Percentiles rank a stretch among this genome's conserved stretches.
phyloP scores from a whole-genome alignment of 805 yeast species.

The Cyberlindnera maclurae region DNA sequence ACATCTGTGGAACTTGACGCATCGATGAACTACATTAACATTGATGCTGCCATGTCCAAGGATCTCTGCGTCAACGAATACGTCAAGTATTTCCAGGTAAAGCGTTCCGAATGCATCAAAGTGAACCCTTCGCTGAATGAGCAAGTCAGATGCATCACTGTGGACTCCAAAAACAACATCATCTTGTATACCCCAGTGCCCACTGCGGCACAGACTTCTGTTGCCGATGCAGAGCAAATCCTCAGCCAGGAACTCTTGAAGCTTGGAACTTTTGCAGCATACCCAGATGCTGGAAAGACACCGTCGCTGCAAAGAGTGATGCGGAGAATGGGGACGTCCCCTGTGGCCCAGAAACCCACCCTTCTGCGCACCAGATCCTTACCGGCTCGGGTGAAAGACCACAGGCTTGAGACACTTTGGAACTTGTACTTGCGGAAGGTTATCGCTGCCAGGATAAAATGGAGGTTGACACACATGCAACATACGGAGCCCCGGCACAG shows the following conservation, averaged over 20 bases:
- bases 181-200: conserved; percentile 22
- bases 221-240: conserved; percentile 18
- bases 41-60: conserved; percentile 18
- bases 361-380: conserved; percentile 18
- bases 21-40: conserved; percentile 17
- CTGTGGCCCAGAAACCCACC: not conserved
- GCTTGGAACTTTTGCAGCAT: conserved; percentile 9
- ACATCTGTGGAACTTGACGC: conserved; percentile 17
- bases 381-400: conserved; percentile 12
- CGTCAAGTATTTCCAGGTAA: conserved; percentile 10
- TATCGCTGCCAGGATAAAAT: conserved; percentile 26
- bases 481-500: conserved; percentile 1
- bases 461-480: conserved; percentile 22
- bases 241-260: conserved; percentile 18
- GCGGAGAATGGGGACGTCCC: not conserved
- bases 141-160: conserved; percentile 14
- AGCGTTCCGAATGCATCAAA: conserved; percentile 7
- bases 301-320: not conserved
- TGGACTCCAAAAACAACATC: conserved; percentile 23
- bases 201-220: conserved; percentile 14
- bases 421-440: conserved; percentile 25
- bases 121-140: conserved; percentile 10
- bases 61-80: conserved; percentile 18
- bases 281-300: too few relatives aligned
- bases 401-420: conserved; percentile 24